These are phyloP conservation scores for Penicillium capsulatum DNA, from an alignment of 2,329 filamentous ascomycete genomes.

Conservation along the genomic window DNA sequence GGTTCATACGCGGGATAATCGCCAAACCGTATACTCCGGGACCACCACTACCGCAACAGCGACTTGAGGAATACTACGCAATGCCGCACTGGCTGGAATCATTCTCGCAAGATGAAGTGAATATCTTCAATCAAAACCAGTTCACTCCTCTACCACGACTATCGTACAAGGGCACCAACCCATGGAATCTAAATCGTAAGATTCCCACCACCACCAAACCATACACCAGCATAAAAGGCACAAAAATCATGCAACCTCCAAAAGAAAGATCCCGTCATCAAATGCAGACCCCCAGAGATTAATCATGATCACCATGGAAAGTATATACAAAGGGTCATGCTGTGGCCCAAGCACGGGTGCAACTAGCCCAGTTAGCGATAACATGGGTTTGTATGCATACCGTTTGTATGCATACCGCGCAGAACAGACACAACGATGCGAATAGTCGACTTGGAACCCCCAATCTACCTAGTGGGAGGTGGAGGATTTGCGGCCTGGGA, in stretches of 20 bases:
- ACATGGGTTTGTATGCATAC: constrained; percentile 1
- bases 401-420: constrained; percentile 8
- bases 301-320: constrained; percentile 19
- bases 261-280: constrained; percentile 4
- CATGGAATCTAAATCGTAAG: constrained; percentile 3
- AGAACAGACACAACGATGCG: constrained; percentile 5
- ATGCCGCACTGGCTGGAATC: too few relatives aligned
- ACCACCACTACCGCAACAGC: too few relatives aligned
- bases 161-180: constrained; percentile 23
- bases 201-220: constrained; percentile 5
- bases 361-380: constrained; percentile 9
- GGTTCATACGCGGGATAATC: too few relatives aligned
- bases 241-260: constrained; percentile 10
- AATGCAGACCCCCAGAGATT: constrained; percentile 15
- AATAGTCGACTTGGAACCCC: not conserved
- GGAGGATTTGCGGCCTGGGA: constrained; percentile 39
- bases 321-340: constrained; percentile 24
- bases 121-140: constrained; percentile 11
- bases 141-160: constrained; percentile 17
- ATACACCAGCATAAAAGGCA: constrained; percentile 13
- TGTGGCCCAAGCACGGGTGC: constrained; percentile 8
- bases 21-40: too few relatives aligned
- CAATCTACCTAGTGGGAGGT: constrained; percentile 18
- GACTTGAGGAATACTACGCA: too few relatives aligned
- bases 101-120: not conserved